A percentile compares a stretch with the other conserved stretches of the same genome.
Evolutionary conservation across 2,329 filamentous ascomycete species (phyloP).

Genomic region (Microdochium trichocladiopsis): DNA sequence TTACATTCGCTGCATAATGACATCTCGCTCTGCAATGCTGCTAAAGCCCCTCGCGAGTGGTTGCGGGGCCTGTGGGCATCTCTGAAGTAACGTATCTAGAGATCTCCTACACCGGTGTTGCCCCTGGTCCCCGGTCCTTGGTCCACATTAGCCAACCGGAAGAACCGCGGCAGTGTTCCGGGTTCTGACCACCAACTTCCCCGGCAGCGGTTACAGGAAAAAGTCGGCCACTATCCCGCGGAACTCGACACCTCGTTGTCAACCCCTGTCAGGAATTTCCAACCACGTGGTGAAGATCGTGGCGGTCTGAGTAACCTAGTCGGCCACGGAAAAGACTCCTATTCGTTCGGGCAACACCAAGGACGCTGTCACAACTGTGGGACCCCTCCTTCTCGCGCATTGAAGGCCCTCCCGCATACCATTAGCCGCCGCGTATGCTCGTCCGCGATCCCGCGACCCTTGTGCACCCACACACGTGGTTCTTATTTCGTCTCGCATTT

Average conservation of each 20-base stretch:
- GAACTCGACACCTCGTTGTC: not conserved
- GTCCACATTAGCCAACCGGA: not conserved
- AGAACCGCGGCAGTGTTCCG: not conserved
- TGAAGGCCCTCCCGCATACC: not conserved
- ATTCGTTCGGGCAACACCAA: not conserved
- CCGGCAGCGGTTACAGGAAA: not conserved
- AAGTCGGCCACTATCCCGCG: not conserved
- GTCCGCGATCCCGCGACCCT: not conserved
- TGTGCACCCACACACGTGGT: not conserved
- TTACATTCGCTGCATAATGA: too few relatives aligned
- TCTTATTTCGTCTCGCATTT: not conserved
- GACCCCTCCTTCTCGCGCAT: not conserved
- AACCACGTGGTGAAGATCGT: not conserved
- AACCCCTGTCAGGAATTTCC: not conserved
- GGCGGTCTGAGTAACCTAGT: not conserved
- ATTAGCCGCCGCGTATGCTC: not conserved
- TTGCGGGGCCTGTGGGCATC: not conserved
- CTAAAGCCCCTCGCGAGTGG: too few relatives aligned
- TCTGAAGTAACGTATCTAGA: not conserved
- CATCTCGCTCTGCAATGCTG: too few relatives aligned
- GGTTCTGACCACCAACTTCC: not conserved
- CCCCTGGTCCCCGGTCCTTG: not conserved
- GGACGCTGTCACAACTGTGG: not conserved
- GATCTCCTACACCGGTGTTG: not conserved
- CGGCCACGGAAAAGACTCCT: not conserved